Base-by-base conservation (phyloP, 306 rosid species). In the Begonia masoniana region DNA sequence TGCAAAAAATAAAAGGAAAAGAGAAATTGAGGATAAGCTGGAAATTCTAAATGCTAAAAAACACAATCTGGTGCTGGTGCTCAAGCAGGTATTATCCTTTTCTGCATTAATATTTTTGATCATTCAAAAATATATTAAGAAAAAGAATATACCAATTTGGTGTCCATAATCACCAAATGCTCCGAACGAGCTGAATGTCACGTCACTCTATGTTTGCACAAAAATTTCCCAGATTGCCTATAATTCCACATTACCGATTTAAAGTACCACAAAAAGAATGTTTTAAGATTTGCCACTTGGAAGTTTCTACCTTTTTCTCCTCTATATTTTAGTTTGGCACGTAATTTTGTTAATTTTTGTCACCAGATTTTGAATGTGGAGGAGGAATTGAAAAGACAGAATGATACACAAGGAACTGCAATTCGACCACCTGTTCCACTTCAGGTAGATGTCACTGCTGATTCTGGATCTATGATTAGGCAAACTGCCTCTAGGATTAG, bases 371-470 rank as follows among this genome's bases (percentile, higher is more conserved):
- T 92, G 62, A 71, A 70, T 66, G 94, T 87, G 13, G 99, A 92
- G 76, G 99, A 91, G 74, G 99, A 86, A 67, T 64, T 92, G 11
- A 83, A 83, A 74, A 75, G 96, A 55, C 78, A 87, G 47, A 75
- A 45, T 50, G 72, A 65, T 57, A 47, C 60, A 66, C 91, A 78
- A 78, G 91, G 76, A 55, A 65, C 54, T 55, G 62, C 62, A 0
- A 50, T 43, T 71, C 81, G 80, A 47, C 78, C 88, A 6, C 56
- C 84, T 2, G 74, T 50, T 70, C 75, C 76, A 1, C 79, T 61
- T 70, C 94, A 76, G 65, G 70, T 57, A 52, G 96, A 85, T 50
- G 85, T 74, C 31, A 71, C 80, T 55, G 74, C 70, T 60, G 99
- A 86, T 50, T 58, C 62, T 9, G 88, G 87, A 36, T 86, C 92